Conservation (phyloP, 495 filamentous ascomycete species). For the Daldinia concentrica region DNA sequence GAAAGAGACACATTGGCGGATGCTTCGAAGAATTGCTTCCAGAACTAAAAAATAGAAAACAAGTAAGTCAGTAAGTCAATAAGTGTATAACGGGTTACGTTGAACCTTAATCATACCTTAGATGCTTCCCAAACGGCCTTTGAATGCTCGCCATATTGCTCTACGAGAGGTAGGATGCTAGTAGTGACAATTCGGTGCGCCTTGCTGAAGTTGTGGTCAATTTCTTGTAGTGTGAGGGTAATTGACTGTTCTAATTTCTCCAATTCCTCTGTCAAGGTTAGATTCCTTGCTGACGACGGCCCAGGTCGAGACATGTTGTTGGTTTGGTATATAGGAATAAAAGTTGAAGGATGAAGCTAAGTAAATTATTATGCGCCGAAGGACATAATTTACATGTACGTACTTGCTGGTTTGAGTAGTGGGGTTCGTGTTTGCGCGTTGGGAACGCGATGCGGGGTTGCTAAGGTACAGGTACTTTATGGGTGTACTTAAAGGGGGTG, state of each 20-base stretch:
- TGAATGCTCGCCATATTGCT: conserved; percentile 94
- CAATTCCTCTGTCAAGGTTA: conserved; percentile 91
- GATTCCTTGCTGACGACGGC: conserved; percentile 65
- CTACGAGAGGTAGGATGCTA: conserved; percentile 92
- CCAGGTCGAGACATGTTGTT: conserved; percentile 56
- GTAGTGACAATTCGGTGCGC: conserved; percentile 96
- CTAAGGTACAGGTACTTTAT: not conserved
- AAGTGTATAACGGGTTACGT: no score
- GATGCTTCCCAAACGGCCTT: conserved; percentile 96
- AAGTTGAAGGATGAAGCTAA: conserved; percentile 13
- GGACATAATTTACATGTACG: conserved; percentile 27
- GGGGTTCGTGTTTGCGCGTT: conserved; percentile 19
- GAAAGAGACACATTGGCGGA: conserved; percentile 97
- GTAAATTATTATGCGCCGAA: conserved; percentile 20
- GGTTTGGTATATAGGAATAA: conserved; percentile 3
- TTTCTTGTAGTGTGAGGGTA: conserved; percentile 96
- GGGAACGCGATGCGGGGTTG: conserved; percentile 33
- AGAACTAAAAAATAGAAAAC: conserved; percentile 71
- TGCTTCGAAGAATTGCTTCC: conserved; percentile 99
- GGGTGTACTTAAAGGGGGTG: not conserved
- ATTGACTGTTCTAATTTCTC: conserved; percentile 97
- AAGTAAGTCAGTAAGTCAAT: conserved; percentile 8
- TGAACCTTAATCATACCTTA: no score
- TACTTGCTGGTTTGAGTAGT: conserved; percentile 24
- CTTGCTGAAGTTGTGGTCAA: conserved; percentile 97